Base-by-base conservation (phyloP, 257 asterid species). In the Nicotiana tomentosiformis region DNA sequence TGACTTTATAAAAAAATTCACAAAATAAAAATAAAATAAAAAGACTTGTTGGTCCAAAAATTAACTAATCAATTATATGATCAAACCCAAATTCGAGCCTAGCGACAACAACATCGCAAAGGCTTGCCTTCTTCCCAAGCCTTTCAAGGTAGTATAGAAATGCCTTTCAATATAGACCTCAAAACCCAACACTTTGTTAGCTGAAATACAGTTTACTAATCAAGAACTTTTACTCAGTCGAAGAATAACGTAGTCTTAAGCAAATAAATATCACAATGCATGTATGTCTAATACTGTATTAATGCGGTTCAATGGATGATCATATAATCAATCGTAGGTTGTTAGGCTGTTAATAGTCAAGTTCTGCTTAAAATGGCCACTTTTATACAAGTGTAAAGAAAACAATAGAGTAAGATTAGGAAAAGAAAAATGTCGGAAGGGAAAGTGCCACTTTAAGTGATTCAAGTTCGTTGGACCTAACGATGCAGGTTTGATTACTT, bases 341-440 rank as follows among this genome's bases (percentile, higher is more conserved):
- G 6, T 53, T 51, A 51, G 57, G 17, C 57, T 3, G 17, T 12
- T 53, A 46, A 5, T 46, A 46, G 39, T 46, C 26, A 14, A 74
- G 26, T 14, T 26, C 26, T 74, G 80, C 80, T 49, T n/a, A 74
- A 74, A 74, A 74, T 74, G 62, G 26, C 79, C 78, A 74, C 79
- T 74, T 74, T 15, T 62, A 26, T 23, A 20, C 12, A 74, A 49
- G 33, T 70, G 78, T 56, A 74, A 70, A 70, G 30, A 18, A 43
- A 17, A 70, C 11, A 10, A 33, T 20, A 3, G 10, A 60, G 64
- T 37, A 80, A 80, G 16, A 61, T 37, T 37, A 23, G 29, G 35
- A 74, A 74, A 56, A 15, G 39, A 79, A 79, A 80, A 30, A 62
- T 80, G 62, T 62, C 17, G 39, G 35, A 18, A 68, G 15, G 33